These are phyloP conservation scores for Fusarium sororula DNA, from an alignment of 2,329 filamentous ascomycete species.

Conservation along the genomic window DNA sequence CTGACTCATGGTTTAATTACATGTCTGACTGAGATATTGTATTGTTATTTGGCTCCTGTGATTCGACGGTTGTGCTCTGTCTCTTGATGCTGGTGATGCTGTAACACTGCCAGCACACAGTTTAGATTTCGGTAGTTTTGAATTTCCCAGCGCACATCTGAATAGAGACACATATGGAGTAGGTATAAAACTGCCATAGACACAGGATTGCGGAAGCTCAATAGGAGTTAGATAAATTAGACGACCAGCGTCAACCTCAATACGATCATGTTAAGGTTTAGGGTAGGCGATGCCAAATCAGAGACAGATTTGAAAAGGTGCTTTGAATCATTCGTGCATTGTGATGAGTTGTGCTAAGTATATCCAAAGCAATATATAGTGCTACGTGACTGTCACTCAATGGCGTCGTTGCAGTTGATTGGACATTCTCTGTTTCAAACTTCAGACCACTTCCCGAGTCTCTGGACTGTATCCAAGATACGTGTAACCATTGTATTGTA, in stretches of 20 bases:
- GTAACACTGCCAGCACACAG: background rate
- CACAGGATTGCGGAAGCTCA: background rate
- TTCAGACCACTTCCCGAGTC: background rate
- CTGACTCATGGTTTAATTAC: background rate
- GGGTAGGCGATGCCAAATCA: background rate
- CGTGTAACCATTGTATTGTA: background rate
- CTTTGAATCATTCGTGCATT: background rate
- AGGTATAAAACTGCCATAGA: background rate
- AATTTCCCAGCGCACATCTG: background rate
- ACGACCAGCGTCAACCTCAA: background rate
- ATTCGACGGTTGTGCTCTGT: background rate
- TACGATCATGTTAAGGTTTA: background rate
- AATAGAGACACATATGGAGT: too few relatives aligned
- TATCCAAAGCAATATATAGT: background rate
- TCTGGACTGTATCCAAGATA: background rate
- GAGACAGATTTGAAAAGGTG: background rate
- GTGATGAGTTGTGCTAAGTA: background rate
- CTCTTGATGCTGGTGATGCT: background rate
- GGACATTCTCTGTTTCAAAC: background rate
- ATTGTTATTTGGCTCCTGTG: background rate
- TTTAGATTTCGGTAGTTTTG: background rate
- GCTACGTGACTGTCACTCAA: background rate
- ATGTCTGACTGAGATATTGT: background rate
- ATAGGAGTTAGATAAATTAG: background rate
- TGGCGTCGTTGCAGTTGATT: background rate